phyloP scores from a whole-genome alignment of 2,329 filamentous ascomycete species.

The Exophiala oligosperma region DNA sequence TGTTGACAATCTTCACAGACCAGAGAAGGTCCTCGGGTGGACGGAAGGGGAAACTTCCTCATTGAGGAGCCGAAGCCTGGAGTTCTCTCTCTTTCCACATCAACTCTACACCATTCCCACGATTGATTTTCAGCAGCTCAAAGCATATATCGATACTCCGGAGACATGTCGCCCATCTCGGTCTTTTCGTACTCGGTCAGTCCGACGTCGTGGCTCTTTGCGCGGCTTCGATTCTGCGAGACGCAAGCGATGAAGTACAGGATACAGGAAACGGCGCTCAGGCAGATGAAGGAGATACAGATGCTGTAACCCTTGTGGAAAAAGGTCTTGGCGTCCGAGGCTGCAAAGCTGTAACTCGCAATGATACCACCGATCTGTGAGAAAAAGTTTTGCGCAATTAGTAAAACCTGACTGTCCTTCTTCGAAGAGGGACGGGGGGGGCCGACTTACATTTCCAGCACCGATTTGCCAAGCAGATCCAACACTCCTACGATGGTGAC shows the following conservation, averaged over 20 bases:
- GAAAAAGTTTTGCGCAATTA: neutral
- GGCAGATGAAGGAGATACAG: conserved; percentile 29
- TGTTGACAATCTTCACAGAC: too few species aligned
- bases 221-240: conserved; percentile 43
- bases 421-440: neutral
- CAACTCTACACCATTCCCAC: too few species aligned
- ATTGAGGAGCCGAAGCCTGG: too few species aligned
- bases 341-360: conserved; percentile 51
- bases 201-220: conserved; percentile 31
- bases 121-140: conserved; percentile 3
- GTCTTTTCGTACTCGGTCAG: conserved; percentile 32
- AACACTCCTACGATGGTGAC: conserved; percentile 51
- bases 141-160: conserved; percentile 30
- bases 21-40: too few species aligned
- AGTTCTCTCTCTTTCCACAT: too few species aligned
- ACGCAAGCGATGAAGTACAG: conserved; percentile 40
- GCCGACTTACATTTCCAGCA: conserved; percentile 50
- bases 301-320: conserved; percentile 32
- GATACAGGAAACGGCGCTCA: conserved; percentile 33
- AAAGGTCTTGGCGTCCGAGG: conserved; percentile 32
- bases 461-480: conserved; percentile 53
- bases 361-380: conserved; percentile 53
- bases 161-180: conserved; percentile 29
- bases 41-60: too few species aligned
- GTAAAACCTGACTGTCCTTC: neutral